Conservation (phyloP, 1,139 yeast genomes). For the Kluyveromyces sp. region DNA sequence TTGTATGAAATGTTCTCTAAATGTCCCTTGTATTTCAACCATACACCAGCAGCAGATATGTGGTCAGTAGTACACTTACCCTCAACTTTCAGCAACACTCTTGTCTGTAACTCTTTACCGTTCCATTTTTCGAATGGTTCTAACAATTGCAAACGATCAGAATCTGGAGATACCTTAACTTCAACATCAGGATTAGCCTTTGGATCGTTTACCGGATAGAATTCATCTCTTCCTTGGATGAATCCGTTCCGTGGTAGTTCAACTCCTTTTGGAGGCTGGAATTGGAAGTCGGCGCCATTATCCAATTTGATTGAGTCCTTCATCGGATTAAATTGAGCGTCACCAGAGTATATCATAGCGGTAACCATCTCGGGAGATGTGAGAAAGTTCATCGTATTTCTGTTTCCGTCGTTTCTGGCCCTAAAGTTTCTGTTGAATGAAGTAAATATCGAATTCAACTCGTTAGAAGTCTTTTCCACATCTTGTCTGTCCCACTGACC, state of each 20-base stretch:
- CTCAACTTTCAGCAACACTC: constrained; percentile 79
- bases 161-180: constrained; percentile 68
- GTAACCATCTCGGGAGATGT: constrained; percentile 97
- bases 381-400: constrained; percentile 91
- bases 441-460: constrained; percentile 79
- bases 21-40: constrained; percentile 98
- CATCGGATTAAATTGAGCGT: constrained; percentile 79
- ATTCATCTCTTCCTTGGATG: constrained; percentile 71
- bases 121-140: constrained; percentile 86
- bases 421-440: constrained; percentile 95
- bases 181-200: constrained; percentile 60
- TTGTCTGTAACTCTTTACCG: constrained; percentile 71
- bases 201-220: constrained; percentile 81
- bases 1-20: constrained; percentile 91
- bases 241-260: constrained; percentile 82
- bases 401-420: constrained; percentile 96
- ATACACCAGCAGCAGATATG: constrained; percentile 98
- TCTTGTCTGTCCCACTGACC: constrained; percentile 94
- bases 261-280: constrained; percentile 68
- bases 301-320: constrained; percentile 63
- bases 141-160: constrained; percentile 74
- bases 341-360: constrained; percentile 92
- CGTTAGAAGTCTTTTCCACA: constrained; percentile 58
- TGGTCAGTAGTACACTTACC: constrained; percentile 99
- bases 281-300: constrained; percentile 65